Percentiles rank a stretch among this genome's conserved stretches.
These are phyloP conservation scores for Myrica gale DNA, from an alignment of 306 rosid species.

Conservation along the genomic window DNA sequence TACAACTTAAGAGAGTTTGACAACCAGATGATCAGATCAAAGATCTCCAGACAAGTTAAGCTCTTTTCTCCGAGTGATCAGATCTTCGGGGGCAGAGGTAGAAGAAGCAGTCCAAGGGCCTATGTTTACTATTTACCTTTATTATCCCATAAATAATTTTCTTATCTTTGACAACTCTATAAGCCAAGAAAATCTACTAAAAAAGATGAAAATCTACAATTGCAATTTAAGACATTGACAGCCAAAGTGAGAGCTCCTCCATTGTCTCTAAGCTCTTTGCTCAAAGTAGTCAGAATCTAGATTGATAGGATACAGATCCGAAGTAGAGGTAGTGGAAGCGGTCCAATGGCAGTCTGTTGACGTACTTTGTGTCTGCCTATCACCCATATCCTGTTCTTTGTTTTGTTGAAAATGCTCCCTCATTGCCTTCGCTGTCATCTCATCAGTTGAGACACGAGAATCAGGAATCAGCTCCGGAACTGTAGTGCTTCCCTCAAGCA, in stretches of 20 bases:
- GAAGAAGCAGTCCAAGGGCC: slow-evolving; percentile 15
- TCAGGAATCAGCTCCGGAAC: slow-evolving; percentile 23
- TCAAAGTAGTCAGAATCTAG: slow-evolving; percentile 25
- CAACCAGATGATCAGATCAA: not conserved
- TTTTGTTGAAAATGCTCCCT: slow-evolving; percentile 22
- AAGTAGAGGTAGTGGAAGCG: slow-evolving; percentile 26
- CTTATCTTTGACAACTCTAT: not conserved
- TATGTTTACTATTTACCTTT: too few relatives aligned
- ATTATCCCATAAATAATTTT: not conserved
- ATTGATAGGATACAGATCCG: slow-evolving; percentile 35
- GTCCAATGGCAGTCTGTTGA: slow-evolving; percentile 24
- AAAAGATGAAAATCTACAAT: not conserved
- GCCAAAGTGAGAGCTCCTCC: not conserved
- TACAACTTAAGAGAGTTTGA: not conserved
- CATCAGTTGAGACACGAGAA: slow-evolving; percentile 11
- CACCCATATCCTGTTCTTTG: not conserved
- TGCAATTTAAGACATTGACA: not conserved
- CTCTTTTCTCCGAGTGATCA: slow-evolving; percentile 15
- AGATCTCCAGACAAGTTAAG: not conserved
- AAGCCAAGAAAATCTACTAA: not conserved
- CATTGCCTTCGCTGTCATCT: slow-evolving; percentile 18
- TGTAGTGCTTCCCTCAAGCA: slow-evolving; percentile 39
- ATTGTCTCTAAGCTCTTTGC: slow-evolving; percentile 8
- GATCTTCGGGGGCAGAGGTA: slow-evolving; percentile 27
- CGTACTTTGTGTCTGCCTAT: not conserved